phyloP scores from a whole-genome alignment of 306 rosid species.

The Crotalaria pallida region DNA sequence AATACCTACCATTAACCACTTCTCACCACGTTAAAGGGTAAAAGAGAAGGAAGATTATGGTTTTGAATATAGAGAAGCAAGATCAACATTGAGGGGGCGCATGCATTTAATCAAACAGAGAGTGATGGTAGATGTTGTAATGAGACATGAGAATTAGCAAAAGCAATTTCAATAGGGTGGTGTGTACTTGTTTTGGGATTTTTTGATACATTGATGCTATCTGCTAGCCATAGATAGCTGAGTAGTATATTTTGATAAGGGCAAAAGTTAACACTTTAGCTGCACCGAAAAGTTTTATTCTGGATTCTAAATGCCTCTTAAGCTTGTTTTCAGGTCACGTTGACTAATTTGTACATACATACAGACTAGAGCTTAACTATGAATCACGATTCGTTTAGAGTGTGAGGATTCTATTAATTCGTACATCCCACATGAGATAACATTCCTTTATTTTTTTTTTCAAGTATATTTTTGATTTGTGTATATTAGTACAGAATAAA shows the following conservation, averaged over 20 bases:
- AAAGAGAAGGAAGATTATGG: not conserved
- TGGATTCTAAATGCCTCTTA: slow-evolving; percentile 10
- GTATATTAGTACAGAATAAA: no score
- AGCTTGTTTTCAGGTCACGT: slow-evolving; percentile 8
- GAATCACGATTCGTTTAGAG: not conserved
- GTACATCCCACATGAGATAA: no score
- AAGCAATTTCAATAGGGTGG: not conserved
- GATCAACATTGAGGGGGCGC: slow-evolving; percentile 5
- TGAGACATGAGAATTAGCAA: not conserved
- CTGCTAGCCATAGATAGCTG: not conserved
- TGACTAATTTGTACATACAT: not conserved
- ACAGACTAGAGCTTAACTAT: not conserved
- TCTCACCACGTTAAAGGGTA: not conserved
- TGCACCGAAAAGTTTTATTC: slow-evolving; percentile 16
- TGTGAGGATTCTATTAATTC: no score
- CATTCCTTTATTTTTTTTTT: no score
- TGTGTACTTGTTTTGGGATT: not conserved
- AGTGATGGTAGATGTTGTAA: no score
- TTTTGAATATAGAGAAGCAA: slow-evolving; percentile 1
- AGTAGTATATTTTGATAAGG: not conserved
- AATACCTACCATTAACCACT: not conserved
- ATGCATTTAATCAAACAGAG: slow-evolving; percentile 19
- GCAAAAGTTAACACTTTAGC: not conserved
- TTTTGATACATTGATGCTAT: not conserved
- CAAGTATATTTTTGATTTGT: no score